Evolutionary conservation across 2,329 filamentous ascomycete genomes (phyloP).

Genomic region (Venturia aucupariae): DNA sequence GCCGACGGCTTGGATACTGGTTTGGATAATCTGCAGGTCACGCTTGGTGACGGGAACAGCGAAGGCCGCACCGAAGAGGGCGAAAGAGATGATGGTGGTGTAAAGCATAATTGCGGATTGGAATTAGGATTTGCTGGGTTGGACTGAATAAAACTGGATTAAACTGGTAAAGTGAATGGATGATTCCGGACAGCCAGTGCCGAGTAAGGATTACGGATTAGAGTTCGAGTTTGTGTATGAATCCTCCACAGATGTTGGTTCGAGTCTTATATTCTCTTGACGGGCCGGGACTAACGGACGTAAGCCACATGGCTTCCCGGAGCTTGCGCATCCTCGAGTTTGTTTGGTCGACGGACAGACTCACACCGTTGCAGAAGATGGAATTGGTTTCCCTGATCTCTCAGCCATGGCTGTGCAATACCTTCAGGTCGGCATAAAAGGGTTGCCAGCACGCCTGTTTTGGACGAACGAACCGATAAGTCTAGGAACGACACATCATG

Average conservation of each 20-base stretch:
- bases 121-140: not conserved
- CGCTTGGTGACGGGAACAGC: slow-evolving; percentile 8
- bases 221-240: not conserved
- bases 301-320: not conserved
- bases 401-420: not conserved
- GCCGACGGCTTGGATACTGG: not conserved
- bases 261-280: not conserved
- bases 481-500: not conserved
- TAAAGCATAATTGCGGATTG: slow-evolving; percentile 6
- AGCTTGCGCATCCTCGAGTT: not conserved
- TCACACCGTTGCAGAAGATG: not conserved
- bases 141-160: not conserved
- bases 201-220: not conserved
- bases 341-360: slow-evolving; percentile 1
- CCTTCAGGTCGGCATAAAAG: not conserved
- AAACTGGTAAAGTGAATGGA: not conserved
- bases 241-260: not conserved
- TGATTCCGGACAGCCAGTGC: not conserved
- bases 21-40: not conserved
- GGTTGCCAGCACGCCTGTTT: not conserved
- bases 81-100: slow-evolving; percentile 5
- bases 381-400: not conserved
- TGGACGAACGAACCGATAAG: not conserved
- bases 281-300: not conserved
- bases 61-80: slow-evolving; percentile 5